These are phyloP conservation scores for Vitis cinerea DNA, from an alignment of 164 flowering plant genomes.

Conservation along the genomic window DNA sequence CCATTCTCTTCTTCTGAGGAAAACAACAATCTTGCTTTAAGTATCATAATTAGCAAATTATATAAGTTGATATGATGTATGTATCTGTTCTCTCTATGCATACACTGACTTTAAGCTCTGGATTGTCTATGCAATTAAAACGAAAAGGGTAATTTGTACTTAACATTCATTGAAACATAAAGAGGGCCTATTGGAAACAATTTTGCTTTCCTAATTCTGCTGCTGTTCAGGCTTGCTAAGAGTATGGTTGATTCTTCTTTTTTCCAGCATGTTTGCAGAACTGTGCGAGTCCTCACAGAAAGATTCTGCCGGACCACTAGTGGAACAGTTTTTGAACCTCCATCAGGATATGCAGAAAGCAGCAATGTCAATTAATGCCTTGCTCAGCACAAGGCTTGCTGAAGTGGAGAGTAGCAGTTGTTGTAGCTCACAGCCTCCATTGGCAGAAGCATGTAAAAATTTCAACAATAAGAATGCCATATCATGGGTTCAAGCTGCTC, in stretches of 20 bases:
- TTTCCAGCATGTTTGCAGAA: conserved; percentile 48
- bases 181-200: neutral
- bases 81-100: no score
- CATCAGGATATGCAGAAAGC: conserved; percentile 40
- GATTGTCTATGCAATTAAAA: no score
- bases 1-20: no score
- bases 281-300: conserved; percentile 38
- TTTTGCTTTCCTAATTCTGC: neutral
- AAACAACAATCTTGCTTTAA: no score
- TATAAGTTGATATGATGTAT: no score
- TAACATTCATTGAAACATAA: no score
- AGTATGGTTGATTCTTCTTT: neutral
- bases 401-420: conserved; percentile 14
- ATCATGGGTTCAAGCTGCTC: conserved; percentile 63
- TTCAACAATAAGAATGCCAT: conserved; percentile 31
- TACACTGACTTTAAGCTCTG: no score
- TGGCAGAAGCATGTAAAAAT: conserved; percentile 19
- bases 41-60: no score
- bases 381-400: conserved; percentile 21
- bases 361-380: conserved; percentile 24
- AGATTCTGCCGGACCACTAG: conserved; percentile 31
- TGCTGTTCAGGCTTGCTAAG: neutral
- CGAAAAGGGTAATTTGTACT: no score
- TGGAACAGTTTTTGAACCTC: conserved; percentile 49
- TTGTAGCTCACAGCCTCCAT: conserved; percentile 10